A percentile compares a stretch with the other conserved stretches of the same genome.
Evolutionary conservation across 2,329 filamentous ascomycete genomes (phyloP).

Genomic region (Diatrype stigma): DNA sequence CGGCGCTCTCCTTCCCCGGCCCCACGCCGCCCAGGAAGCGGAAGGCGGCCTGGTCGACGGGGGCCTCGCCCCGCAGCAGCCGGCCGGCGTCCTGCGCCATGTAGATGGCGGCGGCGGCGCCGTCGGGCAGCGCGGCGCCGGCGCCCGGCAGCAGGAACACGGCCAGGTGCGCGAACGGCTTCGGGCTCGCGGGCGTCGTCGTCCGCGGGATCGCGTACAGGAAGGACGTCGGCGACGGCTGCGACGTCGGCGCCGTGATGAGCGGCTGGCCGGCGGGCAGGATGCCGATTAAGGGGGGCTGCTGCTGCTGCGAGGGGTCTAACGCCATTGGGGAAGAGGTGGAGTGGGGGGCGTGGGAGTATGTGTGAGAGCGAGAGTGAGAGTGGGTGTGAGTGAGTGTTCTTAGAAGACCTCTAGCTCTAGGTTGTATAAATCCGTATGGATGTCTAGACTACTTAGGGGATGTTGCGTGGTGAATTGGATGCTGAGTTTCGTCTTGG

Average conservation of each 20-base stretch:
- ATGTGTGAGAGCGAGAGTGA: too few relatives aligned
- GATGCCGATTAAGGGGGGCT: conserved; percentile 51
- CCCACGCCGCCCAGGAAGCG: conserved; percentile 85
- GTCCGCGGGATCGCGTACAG: conserved; percentile 9
- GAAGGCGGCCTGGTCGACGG: conserved; percentile 55
- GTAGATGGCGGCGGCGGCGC: conserved; percentile 86
- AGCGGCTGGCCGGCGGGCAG: conserved; percentile 58
- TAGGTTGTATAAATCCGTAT: too few relatives aligned
- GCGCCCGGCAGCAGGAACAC: conserved; percentile 83
- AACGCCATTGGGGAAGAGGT: background rate
- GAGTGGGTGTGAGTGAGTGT: too few relatives aligned
- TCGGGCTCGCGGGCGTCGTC: conserved; percentile 19
- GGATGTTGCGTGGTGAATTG: too few relatives aligned
- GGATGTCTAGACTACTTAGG: too few relatives aligned
- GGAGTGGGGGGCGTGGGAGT: too few relatives aligned
- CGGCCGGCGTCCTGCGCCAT: conserved; percentile 50
- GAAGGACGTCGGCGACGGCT: conserved; percentile 30
- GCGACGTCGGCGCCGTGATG: conserved; percentile 49
- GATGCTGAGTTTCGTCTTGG: too few relatives aligned
- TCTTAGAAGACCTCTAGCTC: too few relatives aligned
- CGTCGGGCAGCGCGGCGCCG: conserved; percentile 62
- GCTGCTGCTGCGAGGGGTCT: conserved; percentile 36
- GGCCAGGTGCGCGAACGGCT: conserved; percentile 73
- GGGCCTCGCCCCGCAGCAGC: conserved; percentile 25
- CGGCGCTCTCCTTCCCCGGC: conserved; percentile 83